phyloP scores from a whole-genome alignment of 2,329 filamentous ascomycete species.

The Sphaerulina vaccinii region DNA sequence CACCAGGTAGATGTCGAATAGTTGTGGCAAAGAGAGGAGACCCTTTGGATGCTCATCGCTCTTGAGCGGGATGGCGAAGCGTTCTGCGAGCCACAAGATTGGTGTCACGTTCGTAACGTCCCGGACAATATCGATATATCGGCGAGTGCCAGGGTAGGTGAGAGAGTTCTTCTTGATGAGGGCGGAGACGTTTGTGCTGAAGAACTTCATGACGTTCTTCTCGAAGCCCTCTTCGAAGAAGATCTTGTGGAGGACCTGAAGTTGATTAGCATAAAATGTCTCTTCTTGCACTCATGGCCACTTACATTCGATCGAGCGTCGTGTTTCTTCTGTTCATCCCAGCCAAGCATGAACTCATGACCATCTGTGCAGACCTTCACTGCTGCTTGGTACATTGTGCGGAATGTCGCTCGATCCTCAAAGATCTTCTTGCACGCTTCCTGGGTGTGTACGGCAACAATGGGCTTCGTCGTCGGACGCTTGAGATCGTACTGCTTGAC shows the following conservation, averaged over 20 bases:
- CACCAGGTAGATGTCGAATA: slow-evolving; percentile 48
- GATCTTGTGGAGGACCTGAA: slow-evolving; percentile 44
- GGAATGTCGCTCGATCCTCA: slow-evolving; percentile 51
- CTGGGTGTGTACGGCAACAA: slow-evolving; percentile 52
- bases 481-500: slow-evolving; percentile 49
- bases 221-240: slow-evolving; percentile 49
- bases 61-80: slow-evolving; percentile 68
- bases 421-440: slow-evolving; percentile 52
- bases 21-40: slow-evolving; percentile 47
- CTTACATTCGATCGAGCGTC: slow-evolving; percentile 39
- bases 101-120: slow-evolving; percentile 68
- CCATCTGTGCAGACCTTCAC: slow-evolving; percentile 42
- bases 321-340: slow-evolving; percentile 45
- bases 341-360: slow-evolving; percentile 51
- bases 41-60: slow-evolving; percentile 60
- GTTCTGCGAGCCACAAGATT: slow-evolving; percentile 61
- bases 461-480: slow-evolving; percentile 35
- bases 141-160: slow-evolving; percentile 45
- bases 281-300: too few relatives aligned
- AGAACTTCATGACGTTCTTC: slow-evolving; percentile 45
- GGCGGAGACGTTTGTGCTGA: slow-evolving; percentile 43
- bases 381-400: slow-evolving; percentile 41
- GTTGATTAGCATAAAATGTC: background rate
- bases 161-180: slow-evolving; percentile 51
- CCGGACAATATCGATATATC: slow-evolving; percentile 56